These are phyloP conservation scores for Neodidymelliopsis sp. DNA, from an alignment of 2,329 filamentous ascomycete species.

Conservation along the genomic window DNA sequence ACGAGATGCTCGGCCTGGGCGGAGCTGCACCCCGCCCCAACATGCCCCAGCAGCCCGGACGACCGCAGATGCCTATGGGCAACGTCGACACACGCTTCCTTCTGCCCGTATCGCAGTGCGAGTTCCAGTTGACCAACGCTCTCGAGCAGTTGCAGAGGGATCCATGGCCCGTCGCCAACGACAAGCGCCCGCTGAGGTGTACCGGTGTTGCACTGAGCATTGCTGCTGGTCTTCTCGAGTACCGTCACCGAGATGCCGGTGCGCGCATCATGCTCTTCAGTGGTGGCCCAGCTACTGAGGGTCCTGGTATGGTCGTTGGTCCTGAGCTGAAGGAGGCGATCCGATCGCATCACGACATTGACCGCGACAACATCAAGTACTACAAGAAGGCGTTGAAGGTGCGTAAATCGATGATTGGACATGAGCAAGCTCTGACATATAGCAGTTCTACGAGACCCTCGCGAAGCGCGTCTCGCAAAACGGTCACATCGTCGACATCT, in stretches of 20 bases:
- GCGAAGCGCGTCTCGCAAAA: slow-evolving; percentile 96
- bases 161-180: slow-evolving; percentile 95
- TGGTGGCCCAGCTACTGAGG: slow-evolving; percentile 92
- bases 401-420: slow-evolving; percentile 28
- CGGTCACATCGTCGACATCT: slow-evolving; percentile 96
- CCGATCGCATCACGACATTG: slow-evolving; percentile 97
- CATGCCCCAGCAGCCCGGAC: slow-evolving; percentile 74
- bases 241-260: slow-evolving; percentile 93
- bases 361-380: slow-evolving; percentile 98
- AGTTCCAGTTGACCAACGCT: slow-evolving; percentile 96
- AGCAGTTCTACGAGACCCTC: slow-evolving; percentile 88
- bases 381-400: slow-evolving; percentile 99
- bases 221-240: slow-evolving; percentile 89
- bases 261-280: slow-evolving; percentile 97
- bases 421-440: neutral
- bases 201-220: slow-evolving; percentile 97
- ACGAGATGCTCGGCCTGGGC: slow-evolving; percentile 93
- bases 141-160: slow-evolving; percentile 96
- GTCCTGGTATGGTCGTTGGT: slow-evolving; percentile 94
- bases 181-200: slow-evolving; percentile 88
- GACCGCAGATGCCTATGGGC: slow-evolving; percentile 72
- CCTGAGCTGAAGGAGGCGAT: slow-evolving; percentile 96
- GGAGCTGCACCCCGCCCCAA: slow-evolving; percentile 74
- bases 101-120: slow-evolving; percentile 91
- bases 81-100: slow-evolving; percentile 89